Evolutionary conservation across 2,329 filamentous ascomycete genomes (phyloP), one percentile per base, ranked within the genome.

Genomic region (Chaetomium olivaceum): DNA sequence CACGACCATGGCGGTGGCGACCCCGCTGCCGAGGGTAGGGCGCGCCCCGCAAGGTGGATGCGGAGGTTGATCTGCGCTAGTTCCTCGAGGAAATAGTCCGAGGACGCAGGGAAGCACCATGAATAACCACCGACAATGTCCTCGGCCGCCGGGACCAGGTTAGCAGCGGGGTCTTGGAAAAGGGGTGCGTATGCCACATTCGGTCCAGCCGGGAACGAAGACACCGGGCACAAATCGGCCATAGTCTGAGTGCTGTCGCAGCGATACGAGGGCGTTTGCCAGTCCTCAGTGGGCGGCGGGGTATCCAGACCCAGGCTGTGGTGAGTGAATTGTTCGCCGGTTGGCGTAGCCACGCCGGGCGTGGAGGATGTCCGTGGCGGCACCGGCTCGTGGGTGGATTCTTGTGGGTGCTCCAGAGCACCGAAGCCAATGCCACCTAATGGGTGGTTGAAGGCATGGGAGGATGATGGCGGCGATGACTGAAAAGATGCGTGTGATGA

Each of bases 11-110:
- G 52, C 9, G 55, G 50, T 2, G 56, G 23, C 0, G 64, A 21
- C 7, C 19, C 14, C 16, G 21, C 12, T 0, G 58, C 33, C 1
- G 61, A 31, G 0, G 51, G 27, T 25, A 68, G 25, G 4, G 56
- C 27, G 1, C 51, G 67, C n/a, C 48, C 56, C 8, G 67, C 68
- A 7, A 55, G 62, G 43, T 68, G 67, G n/a, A 70, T 63, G 46
- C 67, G 63, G 14, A 68, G 39, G 56, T 61, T 68, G 3, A 66
- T 62, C 4, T 65, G 60, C 6, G 61, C 46, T 19, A 61, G 52
- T 16, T 67, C 62, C 21, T 67, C 62, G 16, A 63, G 60, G 21
- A 55, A 48, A 29, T n/a, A 58, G 27, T 62, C 58, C 7, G 58
- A 33, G 21, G 51, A 46, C n/a, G 46, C 43, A 6, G 61, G 29